Percentiles rank a stretch among this genome's conserved stretches.
phyloP scores from a whole-genome alignment of 805 yeast genomes.

The Blastobotrys terrestris region DNA sequence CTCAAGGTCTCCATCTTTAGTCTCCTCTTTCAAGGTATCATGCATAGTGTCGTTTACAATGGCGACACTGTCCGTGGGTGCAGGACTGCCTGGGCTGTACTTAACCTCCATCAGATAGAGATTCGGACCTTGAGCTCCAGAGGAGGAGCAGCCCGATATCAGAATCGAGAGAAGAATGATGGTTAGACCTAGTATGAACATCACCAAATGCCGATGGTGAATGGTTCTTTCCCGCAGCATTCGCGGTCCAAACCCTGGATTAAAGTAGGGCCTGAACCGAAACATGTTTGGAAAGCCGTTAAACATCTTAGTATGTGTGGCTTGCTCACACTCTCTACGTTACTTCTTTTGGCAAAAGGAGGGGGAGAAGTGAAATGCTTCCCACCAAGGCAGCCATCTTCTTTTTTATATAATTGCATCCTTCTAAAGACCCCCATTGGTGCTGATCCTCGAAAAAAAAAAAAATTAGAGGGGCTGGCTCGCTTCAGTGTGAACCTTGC shows the following conservation, averaged over 20 bases:
- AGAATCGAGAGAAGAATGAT: slow-evolving; percentile 12
- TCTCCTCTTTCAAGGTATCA: slow-evolving; percentile 10
- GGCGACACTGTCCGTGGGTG: background rate
- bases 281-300: background rate
- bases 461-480: background rate
- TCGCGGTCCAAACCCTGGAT: slow-evolving; percentile 1
- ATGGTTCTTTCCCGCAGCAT: slow-evolving; percentile 3
- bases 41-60: slow-evolving; percentile 15
- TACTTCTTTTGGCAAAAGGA: background rate
- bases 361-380: background rate
- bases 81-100: slow-evolving; percentile 12
- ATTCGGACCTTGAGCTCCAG: slow-evolving; percentile 12
- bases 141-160: slow-evolving; percentile 17
- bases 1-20: slow-evolving; percentile 8
- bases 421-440: background rate
- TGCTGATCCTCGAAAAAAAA: background rate
- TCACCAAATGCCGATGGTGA: slow-evolving; percentile 17
- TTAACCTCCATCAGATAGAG: slow-evolving; percentile 17
- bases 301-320: background rate
- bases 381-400: background rate
- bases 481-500: background rate
- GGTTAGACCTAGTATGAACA: slow-evolving; percentile 16
- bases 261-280: background rate
- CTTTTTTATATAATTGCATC: background rate
- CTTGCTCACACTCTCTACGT: background rate